phyloP scores from a whole-genome alignment of 768 basidiomycete species.

The Lyophyllum semitale region DNA sequence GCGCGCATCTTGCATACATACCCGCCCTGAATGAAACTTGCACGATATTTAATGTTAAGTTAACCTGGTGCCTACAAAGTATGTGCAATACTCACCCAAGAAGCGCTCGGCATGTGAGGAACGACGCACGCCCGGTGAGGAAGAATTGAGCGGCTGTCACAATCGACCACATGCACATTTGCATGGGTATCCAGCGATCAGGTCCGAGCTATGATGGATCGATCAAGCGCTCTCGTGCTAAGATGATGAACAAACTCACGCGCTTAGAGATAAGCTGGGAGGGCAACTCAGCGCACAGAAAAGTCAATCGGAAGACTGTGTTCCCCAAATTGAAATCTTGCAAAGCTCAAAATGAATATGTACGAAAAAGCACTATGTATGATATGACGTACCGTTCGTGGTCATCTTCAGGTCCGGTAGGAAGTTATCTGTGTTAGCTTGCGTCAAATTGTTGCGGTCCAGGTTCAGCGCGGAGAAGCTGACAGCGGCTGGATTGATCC shows the following conservation, averaged over 20 bases:
- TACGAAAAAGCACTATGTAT: not conserved
- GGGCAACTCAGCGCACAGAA: slow-evolving; percentile 59
- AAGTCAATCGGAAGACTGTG: slow-evolving; percentile 51
- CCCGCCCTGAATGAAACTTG: slow-evolving; percentile 50
- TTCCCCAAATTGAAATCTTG: slow-evolving; percentile 60
- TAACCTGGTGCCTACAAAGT: not conserved
- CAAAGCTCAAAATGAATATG: not conserved
- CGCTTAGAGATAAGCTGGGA: slow-evolving; percentile 65
- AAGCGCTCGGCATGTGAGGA: slow-evolving; percentile 49
- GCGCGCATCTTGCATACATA: slow-evolving; percentile 17
- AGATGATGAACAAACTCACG: slow-evolving; percentile 27
- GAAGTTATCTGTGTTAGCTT: slow-evolving; percentile 62
- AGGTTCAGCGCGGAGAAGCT: slow-evolving; percentile 60
- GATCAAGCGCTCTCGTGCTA: not conserved
- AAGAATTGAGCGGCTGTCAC: slow-evolving; percentile 57
- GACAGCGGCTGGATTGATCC: slow-evolving; percentile 37
- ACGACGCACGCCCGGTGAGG: slow-evolving; percentile 52
- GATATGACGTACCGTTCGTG: slow-evolving; percentile 36
- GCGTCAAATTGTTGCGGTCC: slow-evolving; percentile 53
- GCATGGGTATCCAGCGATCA: slow-evolving; percentile 64
- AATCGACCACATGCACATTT: slow-evolving; percentile 57
- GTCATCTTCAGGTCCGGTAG: slow-evolving; percentile 56
- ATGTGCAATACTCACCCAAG: slow-evolving; percentile 38
- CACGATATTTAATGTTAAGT: not conserved
- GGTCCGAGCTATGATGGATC: slow-evolving; percentile 49